Base-by-base conservation (phyloP, 495 filamentous ascomycete species). In the Daldinia caldariorum region DNA sequence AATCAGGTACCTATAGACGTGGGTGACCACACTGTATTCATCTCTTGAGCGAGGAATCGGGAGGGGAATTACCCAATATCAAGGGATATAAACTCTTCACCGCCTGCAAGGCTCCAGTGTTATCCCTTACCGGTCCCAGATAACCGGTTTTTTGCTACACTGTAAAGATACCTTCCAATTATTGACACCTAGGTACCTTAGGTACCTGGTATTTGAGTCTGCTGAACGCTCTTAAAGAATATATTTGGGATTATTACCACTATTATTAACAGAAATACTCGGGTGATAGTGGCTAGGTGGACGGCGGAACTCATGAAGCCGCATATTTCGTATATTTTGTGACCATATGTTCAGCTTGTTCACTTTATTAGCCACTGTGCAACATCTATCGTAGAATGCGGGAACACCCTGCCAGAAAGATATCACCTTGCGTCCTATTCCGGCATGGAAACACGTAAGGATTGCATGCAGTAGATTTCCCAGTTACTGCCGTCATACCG, bases 291-390 rank as follows among this genome's bases (percentile, higher is more conserved):
- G 20, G 9, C 43, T 13, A 47, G 9, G 9, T 4, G 20, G 2
- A 22, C 20, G 43, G 43, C 18, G 4, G 20, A 47, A 20, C 12
- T 47, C 43, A 12, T 22, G 43, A 22, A 22, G 43, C 0, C 10
- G 43, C 12, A 22, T 47, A 20, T 8, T 22, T 47, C 43, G 20
- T 47, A 22, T 35, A 20, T 47, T 14, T 53, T 6, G 29, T 13
- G 22, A 53, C 13, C 49, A 12, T 53, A 29, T 13, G 49, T n/a
- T 13, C 14, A n/a, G 34, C 20, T 35, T 16, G 32, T 57, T 50
- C 13, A 3, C 39, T 37, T 54, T 59, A 47, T 54, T 63, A 26
- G 37, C 34, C 37, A 47, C 49, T 56, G 58, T 66, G 43, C 47
- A 59, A 59, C 45, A 16, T 58, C 34, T 34, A 12, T 34, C 41